A percentile compares a stretch with the other conserved stretches of the same genome.
Evolutionary conservation across 768 basidiomycete genomes (phyloP).

Genomic region (Exsudoporus frostii): DNA sequence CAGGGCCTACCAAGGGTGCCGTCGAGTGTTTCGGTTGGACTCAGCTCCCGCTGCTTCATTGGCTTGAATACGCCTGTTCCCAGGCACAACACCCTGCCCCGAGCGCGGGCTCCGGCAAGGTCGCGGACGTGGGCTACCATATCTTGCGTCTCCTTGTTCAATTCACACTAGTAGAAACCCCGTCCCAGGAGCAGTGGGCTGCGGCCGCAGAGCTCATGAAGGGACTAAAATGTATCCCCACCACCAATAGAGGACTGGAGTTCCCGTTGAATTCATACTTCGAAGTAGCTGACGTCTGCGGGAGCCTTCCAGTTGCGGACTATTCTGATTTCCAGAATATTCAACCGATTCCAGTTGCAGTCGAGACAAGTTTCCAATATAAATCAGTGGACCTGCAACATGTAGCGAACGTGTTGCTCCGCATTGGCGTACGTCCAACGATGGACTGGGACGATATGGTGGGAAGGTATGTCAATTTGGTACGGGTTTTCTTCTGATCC

Average conservation of each 20-base stretch:
- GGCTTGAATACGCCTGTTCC: slow-evolving; percentile 62
- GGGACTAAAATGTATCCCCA: slow-evolving; percentile 63
- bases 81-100: slow-evolving; percentile 19
- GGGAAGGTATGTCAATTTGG: slow-evolving; percentile 29
- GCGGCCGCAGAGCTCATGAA: slow-evolving; percentile 48
- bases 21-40: slow-evolving; percentile 65
- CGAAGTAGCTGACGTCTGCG: slow-evolving; percentile 77
- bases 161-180: slow-evolving; percentile 67
- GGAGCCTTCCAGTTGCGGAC: slow-evolving; percentile 11
- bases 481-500: slow-evolving; percentile 40
- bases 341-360: not conserved
- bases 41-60: slow-evolving; percentile 68
- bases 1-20: slow-evolving; percentile 30
- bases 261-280: slow-evolving; percentile 77
- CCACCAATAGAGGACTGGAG: slow-evolving; percentile 71
- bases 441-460: slow-evolving; percentile 9
- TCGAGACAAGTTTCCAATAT: not conserved
- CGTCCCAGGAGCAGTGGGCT: slow-evolving; percentile 51
- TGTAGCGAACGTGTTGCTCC: slow-evolving; percentile 1
- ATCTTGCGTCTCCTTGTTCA: slow-evolving; percentile 60
- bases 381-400: not conserved
- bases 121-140: slow-evolving; percentile 50
- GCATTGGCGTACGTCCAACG: slow-evolving; percentile 36
- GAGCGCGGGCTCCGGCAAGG: not conserved
- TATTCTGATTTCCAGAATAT: not conserved